Percentiles rank a stretch among this genome's conserved stretches.
Evolutionary conservation across 169 alveolate species (phyloP).

Genomic region (Cryptosporidium parvum): DNA sequence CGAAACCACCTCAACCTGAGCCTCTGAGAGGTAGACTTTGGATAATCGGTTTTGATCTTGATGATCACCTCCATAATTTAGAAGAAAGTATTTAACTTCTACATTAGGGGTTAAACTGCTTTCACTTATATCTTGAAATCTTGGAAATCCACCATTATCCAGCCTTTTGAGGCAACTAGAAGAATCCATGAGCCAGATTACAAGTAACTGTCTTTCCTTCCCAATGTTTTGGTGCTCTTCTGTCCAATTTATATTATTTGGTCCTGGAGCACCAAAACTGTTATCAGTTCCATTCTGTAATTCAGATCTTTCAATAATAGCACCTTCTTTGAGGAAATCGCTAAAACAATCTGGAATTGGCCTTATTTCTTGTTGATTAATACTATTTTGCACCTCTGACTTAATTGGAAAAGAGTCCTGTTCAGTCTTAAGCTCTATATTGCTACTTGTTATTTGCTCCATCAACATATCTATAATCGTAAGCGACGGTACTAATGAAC

Average conservation of each 20-base stretch:
- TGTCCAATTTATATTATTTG: neutral
- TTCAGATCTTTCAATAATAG: neutral
- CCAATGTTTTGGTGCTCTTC: constrained; percentile 27
- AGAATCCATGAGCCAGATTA: constrained; percentile 33
- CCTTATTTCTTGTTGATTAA: neutral
- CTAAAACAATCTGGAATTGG: neutral
- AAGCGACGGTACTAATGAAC: constrained; percentile 3
- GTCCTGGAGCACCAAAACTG: neutral
- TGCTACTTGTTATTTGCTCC: neutral
- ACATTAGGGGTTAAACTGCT: constrained; percentile 41
- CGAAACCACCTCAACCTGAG: neutral
- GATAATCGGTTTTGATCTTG: neutral
- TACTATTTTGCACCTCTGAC: neutral
- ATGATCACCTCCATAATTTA: neutral
- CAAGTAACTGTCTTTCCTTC: constrained; percentile 20
- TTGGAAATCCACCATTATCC: constrained; percentile 12
- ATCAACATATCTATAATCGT: neutral
- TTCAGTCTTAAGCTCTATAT: neutral
- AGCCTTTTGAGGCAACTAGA: neutral
- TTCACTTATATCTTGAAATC: constrained; percentile 32
- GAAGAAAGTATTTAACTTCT: constrained; percentile 26
- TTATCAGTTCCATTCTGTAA: neutral
- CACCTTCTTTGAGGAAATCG: constrained; percentile 1
- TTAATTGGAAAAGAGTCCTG: neutral
- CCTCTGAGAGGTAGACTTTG: neutral